Evolutionary conservation across 768 basidiomycete genomes (phyloP).

Genomic region (Russula lepida): DNA sequence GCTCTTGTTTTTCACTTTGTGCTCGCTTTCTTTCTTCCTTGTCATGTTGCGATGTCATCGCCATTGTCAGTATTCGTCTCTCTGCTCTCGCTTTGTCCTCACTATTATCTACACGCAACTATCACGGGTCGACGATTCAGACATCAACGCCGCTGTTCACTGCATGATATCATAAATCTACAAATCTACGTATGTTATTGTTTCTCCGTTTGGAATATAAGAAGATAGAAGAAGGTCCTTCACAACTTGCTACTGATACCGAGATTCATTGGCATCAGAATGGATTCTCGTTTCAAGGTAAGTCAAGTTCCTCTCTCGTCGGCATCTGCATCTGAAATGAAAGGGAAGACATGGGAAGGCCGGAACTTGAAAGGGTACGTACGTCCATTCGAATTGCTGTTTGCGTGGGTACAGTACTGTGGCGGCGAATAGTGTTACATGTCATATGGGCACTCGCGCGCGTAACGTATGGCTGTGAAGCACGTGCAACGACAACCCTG

Average conservation of each 20-base stretch:
- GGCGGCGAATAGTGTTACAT: no score
- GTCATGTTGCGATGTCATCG: not conserved
- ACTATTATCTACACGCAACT: not conserved
- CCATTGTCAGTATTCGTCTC: not conserved
- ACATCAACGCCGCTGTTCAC: not conserved
- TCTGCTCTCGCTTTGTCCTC: not conserved
- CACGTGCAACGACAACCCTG: not conserved
- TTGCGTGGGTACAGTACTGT: not conserved
- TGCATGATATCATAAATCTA: not conserved
- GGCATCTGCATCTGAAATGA: not conserved
- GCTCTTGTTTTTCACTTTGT: not conserved
- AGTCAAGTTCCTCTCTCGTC: not conserved
- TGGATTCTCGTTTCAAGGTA: not conserved
- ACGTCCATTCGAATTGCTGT: not conserved
- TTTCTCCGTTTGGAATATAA: not conserved
- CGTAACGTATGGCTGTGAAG: not conserved
- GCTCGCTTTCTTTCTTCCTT: not conserved
- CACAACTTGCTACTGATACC: not conserved
- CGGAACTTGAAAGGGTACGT: not conserved
- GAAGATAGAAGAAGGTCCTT: no score
- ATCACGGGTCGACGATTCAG: not conserved
- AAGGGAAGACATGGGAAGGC: not conserved
- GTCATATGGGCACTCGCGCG: not conserved
- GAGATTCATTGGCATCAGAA: not conserved
- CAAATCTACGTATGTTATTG: not conserved